Percentiles rank a stretch among this genome's conserved stretches.
phyloP scores from a whole-genome alignment of 2,329 filamentous ascomycete genomes.

The Nemania serpens region DNA sequence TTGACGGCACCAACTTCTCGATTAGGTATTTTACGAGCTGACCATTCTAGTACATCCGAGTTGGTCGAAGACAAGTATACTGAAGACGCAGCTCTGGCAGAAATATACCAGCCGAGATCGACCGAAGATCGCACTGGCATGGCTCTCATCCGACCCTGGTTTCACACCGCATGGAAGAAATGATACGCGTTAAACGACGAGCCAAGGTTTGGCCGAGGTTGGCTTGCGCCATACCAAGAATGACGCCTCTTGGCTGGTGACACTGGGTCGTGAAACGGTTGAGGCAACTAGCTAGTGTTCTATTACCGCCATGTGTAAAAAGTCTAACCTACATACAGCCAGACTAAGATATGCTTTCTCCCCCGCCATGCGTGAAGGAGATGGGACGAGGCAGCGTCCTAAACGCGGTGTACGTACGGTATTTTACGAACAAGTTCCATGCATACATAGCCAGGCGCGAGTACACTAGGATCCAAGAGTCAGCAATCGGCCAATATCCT shows the following conservation, averaged over 20 bases:
- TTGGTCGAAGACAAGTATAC: too few species aligned
- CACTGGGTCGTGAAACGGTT: background rate
- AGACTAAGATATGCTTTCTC: background rate
- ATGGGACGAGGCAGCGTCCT: too few species aligned
- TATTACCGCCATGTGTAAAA: slow-evolving; percentile 11
- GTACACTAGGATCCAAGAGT: background rate
- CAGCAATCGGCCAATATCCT: background rate
- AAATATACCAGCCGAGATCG: background rate
- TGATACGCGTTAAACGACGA: background rate
- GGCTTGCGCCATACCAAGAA: background rate
- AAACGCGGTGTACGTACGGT: too few species aligned
- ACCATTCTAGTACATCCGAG: too few species aligned
- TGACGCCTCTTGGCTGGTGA: background rate
- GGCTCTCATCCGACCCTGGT: background rate
- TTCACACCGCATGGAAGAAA: background rate
- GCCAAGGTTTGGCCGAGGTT: background rate
- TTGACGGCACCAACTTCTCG: too few species aligned
- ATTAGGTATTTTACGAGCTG: too few species aligned
- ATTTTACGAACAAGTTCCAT: background rate
- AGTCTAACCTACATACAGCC: background rate
- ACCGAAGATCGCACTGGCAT: background rate
- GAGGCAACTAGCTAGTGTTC: too few species aligned
- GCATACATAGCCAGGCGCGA: background rate
- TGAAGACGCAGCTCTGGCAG: too few species aligned
- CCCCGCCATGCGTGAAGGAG: background rate